These are phyloP conservation scores for Gryganskiella cystojenkinii DNA, from an alignment of 192 early-diverging fungal species.

Conservation along the genomic window DNA sequence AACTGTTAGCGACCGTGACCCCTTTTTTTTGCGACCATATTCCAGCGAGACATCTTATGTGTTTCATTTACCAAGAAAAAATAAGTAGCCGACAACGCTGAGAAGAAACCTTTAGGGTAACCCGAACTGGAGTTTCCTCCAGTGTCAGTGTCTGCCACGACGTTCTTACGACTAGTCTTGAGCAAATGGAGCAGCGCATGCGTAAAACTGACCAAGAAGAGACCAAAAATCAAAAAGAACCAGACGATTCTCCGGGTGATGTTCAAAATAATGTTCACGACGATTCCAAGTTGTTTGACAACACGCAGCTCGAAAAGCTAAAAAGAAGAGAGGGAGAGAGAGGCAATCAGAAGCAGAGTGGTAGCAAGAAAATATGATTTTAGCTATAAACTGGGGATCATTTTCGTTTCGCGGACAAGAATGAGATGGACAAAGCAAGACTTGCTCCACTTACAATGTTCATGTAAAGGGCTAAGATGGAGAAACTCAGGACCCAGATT, in stretches of 20 bases:
- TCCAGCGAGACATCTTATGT: neutral
- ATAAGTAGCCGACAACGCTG: constrained; percentile 25
- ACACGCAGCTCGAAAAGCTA: constrained; percentile 47
- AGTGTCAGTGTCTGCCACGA: neutral
- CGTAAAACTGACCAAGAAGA: constrained; percentile 42
- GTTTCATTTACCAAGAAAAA: constrained; percentile 40
- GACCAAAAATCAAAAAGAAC: constrained; percentile 35
- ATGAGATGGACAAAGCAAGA: neutral
- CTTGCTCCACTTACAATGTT: constrained; percentile 26
- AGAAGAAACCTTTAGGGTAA: neutral
- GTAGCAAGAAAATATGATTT: neutral
- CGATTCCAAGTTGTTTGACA: constrained; percentile 31
- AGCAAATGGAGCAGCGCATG: constrained; percentile 34
- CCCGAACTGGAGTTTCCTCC: neutral
- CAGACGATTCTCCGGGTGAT: constrained; percentile 29
- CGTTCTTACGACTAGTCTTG: constrained; percentile 6
- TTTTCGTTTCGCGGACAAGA: neutral
- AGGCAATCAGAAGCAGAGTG: neutral
- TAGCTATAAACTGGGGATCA: neutral
- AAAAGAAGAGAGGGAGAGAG: neutral
- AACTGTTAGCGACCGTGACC: too few relatives aligned
- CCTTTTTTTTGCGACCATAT: neutral
- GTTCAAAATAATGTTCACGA: constrained; percentile 46
- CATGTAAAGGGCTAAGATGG: constrained; percentile 32
- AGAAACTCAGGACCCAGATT: constrained; percentile 41